Conservation (phyloP, 2,329 filamentous ascomycete genomes). For the Xylariales sp. region DNA sequence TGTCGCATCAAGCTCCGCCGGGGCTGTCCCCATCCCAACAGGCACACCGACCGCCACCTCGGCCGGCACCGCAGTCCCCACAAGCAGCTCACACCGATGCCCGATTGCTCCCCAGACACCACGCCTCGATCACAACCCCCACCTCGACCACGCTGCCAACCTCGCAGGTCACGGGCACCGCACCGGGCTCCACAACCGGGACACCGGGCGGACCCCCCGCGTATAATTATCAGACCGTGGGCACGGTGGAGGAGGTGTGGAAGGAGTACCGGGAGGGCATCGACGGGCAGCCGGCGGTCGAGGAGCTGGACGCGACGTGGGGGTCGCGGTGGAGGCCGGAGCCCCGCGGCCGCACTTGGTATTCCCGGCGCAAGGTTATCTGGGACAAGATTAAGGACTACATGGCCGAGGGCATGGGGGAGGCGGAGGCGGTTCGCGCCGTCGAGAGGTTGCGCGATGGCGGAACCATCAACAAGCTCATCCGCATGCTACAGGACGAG, state of each 20-base stretch:
- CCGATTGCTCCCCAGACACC: slow-evolving; percentile 17
- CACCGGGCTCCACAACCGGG: slow-evolving; percentile 20
- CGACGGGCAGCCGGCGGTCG: slow-evolving; percentile 29
- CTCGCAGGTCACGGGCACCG: too few species aligned
- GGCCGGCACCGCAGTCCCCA: slow-evolving; percentile 22
- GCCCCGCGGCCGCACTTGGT: slow-evolving; percentile 31
- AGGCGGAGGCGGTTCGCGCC: slow-evolving; percentile 28
- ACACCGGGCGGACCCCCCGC: slow-evolving; percentile 25
- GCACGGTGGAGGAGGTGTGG: slow-evolving; percentile 31
- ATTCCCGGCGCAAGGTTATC: slow-evolving; percentile 32
- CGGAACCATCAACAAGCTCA: slow-evolving; percentile 31
- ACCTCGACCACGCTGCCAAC: too few species aligned
- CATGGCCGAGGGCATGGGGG: slow-evolving; percentile 28
- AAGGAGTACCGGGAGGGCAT: slow-evolving; percentile 30
- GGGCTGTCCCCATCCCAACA: slow-evolving; percentile 15
- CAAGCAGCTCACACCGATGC: slow-evolving; percentile 14
- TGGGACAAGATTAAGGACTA: slow-evolving; percentile 33
- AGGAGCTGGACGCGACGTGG: slow-evolving; percentile 28
- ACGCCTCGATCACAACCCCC: too few species aligned
- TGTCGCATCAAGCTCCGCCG: slow-evolving; percentile 9
- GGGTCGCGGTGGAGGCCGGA: slow-evolving; percentile 32
- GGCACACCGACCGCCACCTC: slow-evolving; percentile 17
- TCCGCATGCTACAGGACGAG: slow-evolving; percentile 29
- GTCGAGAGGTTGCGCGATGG: slow-evolving; percentile 30
- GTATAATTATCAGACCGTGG: slow-evolving; percentile 28